Base-by-base conservation (phyloP, 176 grass and related monocot species). In the Oryza coarctata region DNA sequence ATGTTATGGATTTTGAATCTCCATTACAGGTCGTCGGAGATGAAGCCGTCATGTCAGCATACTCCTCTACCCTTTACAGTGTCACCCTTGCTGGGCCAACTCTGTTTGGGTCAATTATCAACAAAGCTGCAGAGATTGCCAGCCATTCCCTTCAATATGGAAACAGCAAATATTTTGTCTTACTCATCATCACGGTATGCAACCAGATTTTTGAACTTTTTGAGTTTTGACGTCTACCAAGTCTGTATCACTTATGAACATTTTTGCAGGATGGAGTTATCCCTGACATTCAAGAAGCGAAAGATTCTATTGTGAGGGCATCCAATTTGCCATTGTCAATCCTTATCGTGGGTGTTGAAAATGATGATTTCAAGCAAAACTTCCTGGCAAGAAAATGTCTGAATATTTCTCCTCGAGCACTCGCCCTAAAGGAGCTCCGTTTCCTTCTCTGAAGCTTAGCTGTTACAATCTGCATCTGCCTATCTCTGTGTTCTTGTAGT, bases 321-420 rank as follows among this genome's bases (percentile, higher is more conserved):
- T 96, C 91, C 28, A 89, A 99, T 88, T 73, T 99, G 70, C 97
- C 97, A 20, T 76, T 96, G 82, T 99, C 93, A 20, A 96, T 99
- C 87, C 97, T 99, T 69, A 96, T 96, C 18, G 93, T 96, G 25
- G 97, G 93, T 9, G 97, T 99, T 26, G 97, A 91, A 83, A 84
- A 79, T 80, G 93, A 91, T 23, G 93, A 99, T 91, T 99, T 94
- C 77, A 93, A 86, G 49, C 87, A 95, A 90, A n/a, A n/a, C n/a
- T n/a, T n/a, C n/a, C n/a, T n/a, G n/a, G n/a, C n/a, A n/a, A n/a
- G n/a, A n/a, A n/a, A n/a, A n/a, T n/a, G n/a, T n/a, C n/a, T n/a
- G n/a, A n/a, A n/a, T n/a, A n/a, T n/a, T n/a, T n/a, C n/a, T n/a
- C n/a, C n/a, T n/a, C n/a, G n/a, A n/a, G n/a, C n/a, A n/a, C n/a